Evolutionary conservation across 345 rosid genomes (phyloP).

Genomic region (Sonneratia caseolaris): DNA sequence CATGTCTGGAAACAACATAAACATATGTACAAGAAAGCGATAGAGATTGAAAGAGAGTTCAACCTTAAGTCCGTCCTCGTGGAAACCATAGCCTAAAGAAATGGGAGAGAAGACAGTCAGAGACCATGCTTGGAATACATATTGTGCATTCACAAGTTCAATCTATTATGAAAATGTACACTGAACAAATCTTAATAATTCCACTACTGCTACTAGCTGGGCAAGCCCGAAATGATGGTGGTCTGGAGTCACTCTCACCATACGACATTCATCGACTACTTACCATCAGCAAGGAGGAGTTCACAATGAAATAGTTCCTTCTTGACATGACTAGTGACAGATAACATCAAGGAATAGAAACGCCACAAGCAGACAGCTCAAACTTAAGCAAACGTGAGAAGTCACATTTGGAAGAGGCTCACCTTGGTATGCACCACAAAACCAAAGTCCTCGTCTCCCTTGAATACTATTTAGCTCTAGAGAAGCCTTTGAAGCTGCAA

Average conservation of each 20-base stretch:
- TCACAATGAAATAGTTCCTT: too few relatives aligned
- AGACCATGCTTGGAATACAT: not conserved
- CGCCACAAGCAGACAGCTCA: not conserved
- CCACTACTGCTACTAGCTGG: too few relatives aligned
- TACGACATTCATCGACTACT: not conserved
- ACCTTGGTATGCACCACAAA: constrained; percentile 92
- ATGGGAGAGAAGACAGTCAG: constrained; percentile 3
- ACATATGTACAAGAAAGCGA: too few relatives aligned
- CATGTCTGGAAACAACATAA: too few relatives aligned
- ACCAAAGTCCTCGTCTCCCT: constrained; percentile 83
- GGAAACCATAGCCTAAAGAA: constrained; percentile 85
- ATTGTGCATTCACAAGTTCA: too few relatives aligned
- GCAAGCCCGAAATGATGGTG: too few relatives aligned
- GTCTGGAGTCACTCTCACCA: not conserved
- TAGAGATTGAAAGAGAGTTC: not conserved
- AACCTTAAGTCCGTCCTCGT: constrained; percentile 91
- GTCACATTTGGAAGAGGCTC: not conserved
- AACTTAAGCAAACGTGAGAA: not conserved
- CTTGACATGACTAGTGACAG: not conserved
- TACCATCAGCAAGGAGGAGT: too few relatives aligned
- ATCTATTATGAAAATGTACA: too few relatives aligned
- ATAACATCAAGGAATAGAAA: not conserved
- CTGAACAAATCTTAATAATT: too few relatives aligned
- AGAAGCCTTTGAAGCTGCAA: constrained; percentile 75
- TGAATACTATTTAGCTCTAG: constrained; percentile 64